Conservation (phyloP, 495 filamentous ascomycete genomes). For the Neurospora discreta region DNA sequence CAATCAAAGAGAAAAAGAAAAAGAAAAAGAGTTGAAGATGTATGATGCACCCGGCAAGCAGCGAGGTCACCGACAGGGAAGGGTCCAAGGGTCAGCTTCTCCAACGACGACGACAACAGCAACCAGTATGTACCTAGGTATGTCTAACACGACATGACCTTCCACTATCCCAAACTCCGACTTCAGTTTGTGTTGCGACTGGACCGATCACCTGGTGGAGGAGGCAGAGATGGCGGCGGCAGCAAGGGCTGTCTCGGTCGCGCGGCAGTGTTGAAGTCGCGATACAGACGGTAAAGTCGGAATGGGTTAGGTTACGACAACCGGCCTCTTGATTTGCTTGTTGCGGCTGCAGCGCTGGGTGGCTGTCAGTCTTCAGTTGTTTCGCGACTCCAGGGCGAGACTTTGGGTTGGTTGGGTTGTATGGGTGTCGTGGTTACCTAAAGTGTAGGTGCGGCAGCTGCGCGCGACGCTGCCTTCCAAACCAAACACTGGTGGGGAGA, state of each 20-base stretch:
- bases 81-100: neutral
- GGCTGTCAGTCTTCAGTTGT: neutral
- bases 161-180: neutral
- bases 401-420: neutral
- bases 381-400: neutral
- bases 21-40: neutral
- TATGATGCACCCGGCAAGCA: neutral
- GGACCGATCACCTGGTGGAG: neutral
- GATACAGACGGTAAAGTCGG: neutral
- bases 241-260: neutral
- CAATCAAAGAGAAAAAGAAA: neutral
- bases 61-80: neutral
- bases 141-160: neutral
- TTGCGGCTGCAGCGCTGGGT: neutral
- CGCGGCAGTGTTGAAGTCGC: neutral
- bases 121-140: too few relatives aligned
- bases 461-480: conserved; percentile 6
- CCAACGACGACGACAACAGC: neutral
- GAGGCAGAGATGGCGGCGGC: neutral
- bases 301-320: neutral
- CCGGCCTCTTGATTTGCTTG: neutral
- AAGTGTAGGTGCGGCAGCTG: conserved; percentile 14
- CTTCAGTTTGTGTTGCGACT: neutral
- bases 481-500: conserved; percentile 3
- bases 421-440: conserved; percentile 30